Percentiles rank a stretch among this genome's conserved stretches.
Conservation (phyloP, 768 basidiomycete species). For the Kwoniella bestiolae region DNA sequence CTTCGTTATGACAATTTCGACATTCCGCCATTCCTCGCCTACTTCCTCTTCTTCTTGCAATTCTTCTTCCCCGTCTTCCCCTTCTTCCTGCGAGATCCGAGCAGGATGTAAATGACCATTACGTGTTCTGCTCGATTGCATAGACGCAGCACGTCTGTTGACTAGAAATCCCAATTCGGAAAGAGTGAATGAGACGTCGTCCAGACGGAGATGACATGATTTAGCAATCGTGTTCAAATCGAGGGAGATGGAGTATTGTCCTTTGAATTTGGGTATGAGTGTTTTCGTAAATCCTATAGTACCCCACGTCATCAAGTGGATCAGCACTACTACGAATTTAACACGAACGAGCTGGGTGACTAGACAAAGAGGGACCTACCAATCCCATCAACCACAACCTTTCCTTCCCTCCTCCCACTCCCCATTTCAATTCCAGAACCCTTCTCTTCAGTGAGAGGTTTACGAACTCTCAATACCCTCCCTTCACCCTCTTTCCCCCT, state of each 20-base stretch:
- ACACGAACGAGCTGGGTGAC: too few relatives aligned
- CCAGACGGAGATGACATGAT: slow-evolving; percentile 77
- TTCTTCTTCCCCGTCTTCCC: slow-evolving; percentile 2
- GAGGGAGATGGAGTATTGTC: slow-evolving; percentile 35
- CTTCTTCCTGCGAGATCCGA: slow-evolving; percentile 44
- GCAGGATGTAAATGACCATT: neutral
- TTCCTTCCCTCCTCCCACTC: neutral
- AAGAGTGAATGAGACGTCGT: slow-evolving; percentile 86
- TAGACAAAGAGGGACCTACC: slow-evolving; percentile 26
- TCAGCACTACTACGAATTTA: neutral
- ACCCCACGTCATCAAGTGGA: too few relatives aligned
- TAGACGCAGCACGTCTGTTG: slow-evolving; percentile 20
- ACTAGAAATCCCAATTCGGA: slow-evolving; percentile 81
- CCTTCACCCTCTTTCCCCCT: slow-evolving; percentile 6
- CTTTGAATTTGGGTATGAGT: slow-evolving; percentile 22
- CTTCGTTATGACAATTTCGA: slow-evolving; percentile 65
- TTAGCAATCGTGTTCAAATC: slow-evolving; percentile 76
- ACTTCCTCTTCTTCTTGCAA: neutral
- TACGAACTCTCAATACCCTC: slow-evolving; percentile 14
- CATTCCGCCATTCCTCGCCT: slow-evolving; percentile 40
- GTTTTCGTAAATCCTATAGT: slow-evolving; percentile 23
- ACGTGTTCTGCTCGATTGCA: neutral
- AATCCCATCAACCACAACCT: slow-evolving; percentile 16
- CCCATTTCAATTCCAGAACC: neutral
- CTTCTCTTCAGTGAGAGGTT: slow-evolving; percentile 2